phyloP scores from a whole-genome alignment of 371 early-diverging fungal genomes.

The Zancudomyces culisetae region DNA sequence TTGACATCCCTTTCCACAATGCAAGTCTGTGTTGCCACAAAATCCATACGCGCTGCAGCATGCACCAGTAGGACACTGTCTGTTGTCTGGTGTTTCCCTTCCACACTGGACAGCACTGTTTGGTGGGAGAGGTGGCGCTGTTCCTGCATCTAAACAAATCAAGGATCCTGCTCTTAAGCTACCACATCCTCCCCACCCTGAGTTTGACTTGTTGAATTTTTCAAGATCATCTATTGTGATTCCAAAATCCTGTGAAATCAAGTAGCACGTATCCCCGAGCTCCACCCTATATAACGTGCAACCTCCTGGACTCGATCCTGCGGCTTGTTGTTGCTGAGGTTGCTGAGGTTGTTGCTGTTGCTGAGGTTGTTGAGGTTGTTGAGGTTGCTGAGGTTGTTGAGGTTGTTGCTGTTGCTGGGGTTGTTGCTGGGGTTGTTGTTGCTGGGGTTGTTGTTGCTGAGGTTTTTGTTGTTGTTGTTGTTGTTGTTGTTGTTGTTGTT shows the following conservation, averaged over 20 bases:
- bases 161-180: neutral
- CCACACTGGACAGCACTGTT: neutral
- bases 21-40: neutral
- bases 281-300: neutral
- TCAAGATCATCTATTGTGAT: neutral
- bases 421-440: neutral
- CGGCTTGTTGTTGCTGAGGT: neutral
- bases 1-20: neutral
- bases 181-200: neutral
- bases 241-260: neutral
- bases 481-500: neutral
- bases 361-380: neutral
- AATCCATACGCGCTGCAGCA: neutral
- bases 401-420: neutral
- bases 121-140: neutral
- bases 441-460: neutral
- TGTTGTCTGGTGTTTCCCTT: neutral
- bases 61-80: neutral
- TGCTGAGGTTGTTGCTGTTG: neutral
- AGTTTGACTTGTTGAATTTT: neutral
- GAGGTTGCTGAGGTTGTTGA: neutral
- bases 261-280: neutral
- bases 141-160: neutral
- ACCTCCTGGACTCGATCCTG: neutral
- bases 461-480: neutral